Base-by-base conservation (phyloP, 345 rosid genomes). In the Rhizophora apiculata region DNA sequence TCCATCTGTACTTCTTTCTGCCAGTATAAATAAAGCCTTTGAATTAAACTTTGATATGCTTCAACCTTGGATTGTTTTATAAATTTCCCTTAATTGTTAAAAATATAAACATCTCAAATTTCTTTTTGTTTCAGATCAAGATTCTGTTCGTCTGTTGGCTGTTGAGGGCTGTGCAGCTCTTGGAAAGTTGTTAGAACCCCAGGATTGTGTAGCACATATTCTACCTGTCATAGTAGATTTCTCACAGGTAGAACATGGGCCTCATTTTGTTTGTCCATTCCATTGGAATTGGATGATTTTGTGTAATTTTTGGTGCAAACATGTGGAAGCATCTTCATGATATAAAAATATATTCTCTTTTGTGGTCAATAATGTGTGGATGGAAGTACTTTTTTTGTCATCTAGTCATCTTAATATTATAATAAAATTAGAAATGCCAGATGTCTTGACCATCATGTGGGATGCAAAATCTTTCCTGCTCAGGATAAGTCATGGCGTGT, bases 401-500 rank as follows among this genome's bases (percentile, higher is more conserved):
- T 39, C 9, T 56, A 55, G 15, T 62, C 26, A 39, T 37, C 34
- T 15, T 61, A 56, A 27, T 13, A 20, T 21, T 51, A 57, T 29
- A 16, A 39, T 43, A 43, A 43, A 11, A 43, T 43, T 13, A 3
- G 49, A 43, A 3, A 60, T 49, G 36, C 7, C 19, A 11, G 34
- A 39, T 31, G 7, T 37, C 36, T 54, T 52, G 43, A 32, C 43
- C 26, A 32, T 10, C 55, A 52, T 53, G 32, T 68, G 16, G 62
- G 69, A 72, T 51, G 43, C 39, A 58, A 57, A 49, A 31, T 22
- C 26, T 53, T 55, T 18, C 51, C 54, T 72, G 57, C 61, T 29
- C 85, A 94, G 97, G 98, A 94, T 68, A 94, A 94, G 81, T 94
- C 97, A 48, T 94, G 96, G 98, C 96, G 95, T 75, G 97, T 89